Base-by-base conservation (phyloP, 2,329 filamentous ascomycete species). In the Fusarium sp. region DNA sequence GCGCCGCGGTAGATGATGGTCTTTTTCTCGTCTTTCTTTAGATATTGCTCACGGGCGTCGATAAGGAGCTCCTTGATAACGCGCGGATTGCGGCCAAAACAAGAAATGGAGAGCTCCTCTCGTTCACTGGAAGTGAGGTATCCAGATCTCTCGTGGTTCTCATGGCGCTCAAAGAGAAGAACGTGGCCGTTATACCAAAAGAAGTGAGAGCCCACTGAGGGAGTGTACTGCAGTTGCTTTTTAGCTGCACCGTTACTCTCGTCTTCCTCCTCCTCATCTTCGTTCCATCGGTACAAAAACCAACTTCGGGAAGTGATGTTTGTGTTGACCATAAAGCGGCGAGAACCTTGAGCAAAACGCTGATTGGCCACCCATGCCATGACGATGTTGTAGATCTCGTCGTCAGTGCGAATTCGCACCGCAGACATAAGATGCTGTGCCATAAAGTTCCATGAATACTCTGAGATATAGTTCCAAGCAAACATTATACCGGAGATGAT, bases 381-480 rank as follows among this genome's bases (percentile, higher is more conserved):
- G 40, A 92, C 73, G 72, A 91, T 90, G 73, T 89, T 89, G 80
- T 91, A 92, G 57, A 91, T 87, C 75, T 92, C 90, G 70, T 93
- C 90, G 58, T 92, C 89, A 27, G 87, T 84, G 44, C 88, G 84
- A 39, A 93, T 86, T 69, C 90, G 87, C 19, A 90, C 89, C 2
- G 85, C 87, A 4, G 87, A 90, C 82, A 91, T 88, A 70, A 90
- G 84, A 70, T 90, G 80, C 7, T 79, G 71, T 41, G 85, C 81
- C 30, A 89, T 66, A 39, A 84, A 75, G 1, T 76, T 74, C 79
- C 81, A 84, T 14, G 86, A 58, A 68, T 82, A 84, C 4, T 80
- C 76, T 53, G 78, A 82, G 44, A 85, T 74, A 68, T 90, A 90
- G 63, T 82, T 82, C 79, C 85, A 85, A 11, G 80, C 79, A 17